phyloP scores from a whole-genome alignment of 495 filamentous ascomycete genomes.

The Talaromyces trachyspermus region DNA sequence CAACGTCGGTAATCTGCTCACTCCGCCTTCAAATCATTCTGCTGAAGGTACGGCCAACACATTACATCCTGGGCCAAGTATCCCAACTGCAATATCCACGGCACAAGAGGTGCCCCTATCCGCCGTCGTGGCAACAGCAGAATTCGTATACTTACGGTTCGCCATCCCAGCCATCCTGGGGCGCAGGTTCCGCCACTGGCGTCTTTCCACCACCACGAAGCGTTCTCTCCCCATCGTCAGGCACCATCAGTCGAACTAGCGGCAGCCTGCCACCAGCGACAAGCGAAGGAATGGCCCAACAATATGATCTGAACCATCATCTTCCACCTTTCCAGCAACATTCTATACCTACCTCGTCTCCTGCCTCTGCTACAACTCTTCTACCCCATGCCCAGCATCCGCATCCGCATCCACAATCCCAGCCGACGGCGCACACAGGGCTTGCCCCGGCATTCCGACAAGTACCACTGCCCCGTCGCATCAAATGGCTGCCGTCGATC shows the following conservation, averaged over 20 bases:
- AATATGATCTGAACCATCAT: constrained; percentile 51
- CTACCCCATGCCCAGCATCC: constrained; percentile 21
- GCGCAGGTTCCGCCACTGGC: constrained; percentile 27
- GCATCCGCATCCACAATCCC: no score
- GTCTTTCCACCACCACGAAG: constrained; percentile 35
- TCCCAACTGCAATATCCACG: constrained; percentile 33
- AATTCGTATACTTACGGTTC: constrained; percentile 45
- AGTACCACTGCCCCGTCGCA: constrained; percentile 54
- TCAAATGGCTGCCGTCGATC: constrained; percentile 54
- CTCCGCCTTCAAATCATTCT: constrained; percentile 54
- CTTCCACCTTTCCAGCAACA: constrained; percentile 50
- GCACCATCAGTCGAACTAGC: constrained; percentile 34
- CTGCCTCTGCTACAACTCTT: constrained; percentile 21
- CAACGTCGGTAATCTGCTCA: constrained; percentile 54
- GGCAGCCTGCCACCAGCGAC: constrained; percentile 45
- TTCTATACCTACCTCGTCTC: constrained; percentile 40
- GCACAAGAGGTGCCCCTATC: constrained; percentile 37
- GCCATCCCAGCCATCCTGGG: constrained; percentile 40
- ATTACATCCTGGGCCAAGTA: constrained; percentile 42
- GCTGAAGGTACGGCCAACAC: constrained; percentile 52
- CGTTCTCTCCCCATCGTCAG: constrained; percentile 50
- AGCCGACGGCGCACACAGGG: no score
- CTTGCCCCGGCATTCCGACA: constrained; percentile 26
- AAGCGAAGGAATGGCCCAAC: constrained; percentile 36
- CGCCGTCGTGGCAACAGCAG: constrained; percentile 40